Evolutionary conservation across 371 early-diverging fungal species (phyloP).

Genomic region (Mortierella sp.): DNA sequence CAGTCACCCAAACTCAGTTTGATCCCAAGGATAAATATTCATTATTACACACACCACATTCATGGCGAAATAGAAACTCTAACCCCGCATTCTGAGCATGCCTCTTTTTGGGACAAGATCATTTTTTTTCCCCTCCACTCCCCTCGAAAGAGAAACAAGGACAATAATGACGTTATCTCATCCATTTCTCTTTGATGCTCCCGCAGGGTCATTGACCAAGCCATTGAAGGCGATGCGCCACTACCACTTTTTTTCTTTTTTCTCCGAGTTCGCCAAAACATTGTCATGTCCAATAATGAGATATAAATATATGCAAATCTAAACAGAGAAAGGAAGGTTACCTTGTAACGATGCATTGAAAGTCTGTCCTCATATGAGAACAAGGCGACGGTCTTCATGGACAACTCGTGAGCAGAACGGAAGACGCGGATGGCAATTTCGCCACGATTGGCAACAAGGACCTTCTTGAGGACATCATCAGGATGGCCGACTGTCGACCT

Average conservation of each 20-base stretch:
- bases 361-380: conserved; percentile 93
- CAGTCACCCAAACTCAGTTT: conserved; percentile 11
- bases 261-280: no score
- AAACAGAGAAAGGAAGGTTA: conserved; percentile 37
- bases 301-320: no score
- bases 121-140: background rate
- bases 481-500: conserved; percentile 47
- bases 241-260: background rate
- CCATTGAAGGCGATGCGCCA: background rate
- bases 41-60: conserved; percentile 1
- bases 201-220: no score
- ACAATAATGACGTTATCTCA: no score
- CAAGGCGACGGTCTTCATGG: conserved; percentile 90
- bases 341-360: conserved; percentile 94
- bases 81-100: conserved; percentile 50
- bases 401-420: conserved; percentile 92
- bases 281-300: no score
- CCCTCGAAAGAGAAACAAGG: background rate
- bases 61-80: conserved; percentile 26
- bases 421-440: conserved; percentile 95
- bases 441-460: conserved; percentile 77
- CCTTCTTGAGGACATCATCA: conserved; percentile 62
- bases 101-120: conserved; percentile 17
- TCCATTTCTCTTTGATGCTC: no score
- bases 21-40: background rate